Percentiles rank a stretch among this genome's conserved stretches.
Evolutionary conservation across 148 eudicot genomes (phyloP).

Genomic region (Silene conica): DNA sequence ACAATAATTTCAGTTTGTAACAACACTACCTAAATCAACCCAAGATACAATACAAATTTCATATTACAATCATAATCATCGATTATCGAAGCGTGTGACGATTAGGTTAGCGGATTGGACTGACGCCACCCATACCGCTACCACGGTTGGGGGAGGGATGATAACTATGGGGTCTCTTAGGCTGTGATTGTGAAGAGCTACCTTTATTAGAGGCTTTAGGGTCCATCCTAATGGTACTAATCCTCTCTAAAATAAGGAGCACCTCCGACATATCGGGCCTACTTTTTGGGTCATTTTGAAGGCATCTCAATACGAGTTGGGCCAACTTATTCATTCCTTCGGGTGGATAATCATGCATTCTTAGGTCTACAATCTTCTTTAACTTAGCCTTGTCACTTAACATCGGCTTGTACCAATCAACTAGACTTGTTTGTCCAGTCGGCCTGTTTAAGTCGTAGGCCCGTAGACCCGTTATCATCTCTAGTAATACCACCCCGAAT

Average conservation of each 20-base stretch:
- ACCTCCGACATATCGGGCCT: conserved; percentile 66
- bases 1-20: too few relatives aligned
- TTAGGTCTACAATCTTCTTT: conserved; percentile 57
- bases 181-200: conserved; percentile 11
- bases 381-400: conserved; percentile 44
- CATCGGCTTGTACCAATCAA: conserved; percentile 67
- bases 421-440: conserved; percentile 41
- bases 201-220: conserved; percentile 34
- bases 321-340: conserved; percentile 51
- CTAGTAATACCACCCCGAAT: conserved; percentile 75
- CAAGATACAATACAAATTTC: too few relatives aligned
- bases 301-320: conserved; percentile 50
- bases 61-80: too few relatives aligned
- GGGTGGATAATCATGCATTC: conserved; percentile 49
- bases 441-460: conserved; percentile 56
- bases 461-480: conserved; percentile 53
- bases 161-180: conserved; percentile 16
- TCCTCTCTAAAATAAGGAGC: conserved; percentile 37
- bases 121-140: conserved; percentile 6
- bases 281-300: conserved; percentile 50
- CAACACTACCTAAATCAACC: too few relatives aligned
- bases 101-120: conserved; percentile 16
- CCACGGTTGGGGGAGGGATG: conserved; percentile 4
- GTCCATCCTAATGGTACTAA: conserved; percentile 37
- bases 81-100: conserved; percentile 11